Percentiles rank a stretch among this genome's conserved stretches.
Evolutionary conservation across 1,139 yeast species (phyloP).

Genomic region (Blastobotrys ciferrii): DNA sequence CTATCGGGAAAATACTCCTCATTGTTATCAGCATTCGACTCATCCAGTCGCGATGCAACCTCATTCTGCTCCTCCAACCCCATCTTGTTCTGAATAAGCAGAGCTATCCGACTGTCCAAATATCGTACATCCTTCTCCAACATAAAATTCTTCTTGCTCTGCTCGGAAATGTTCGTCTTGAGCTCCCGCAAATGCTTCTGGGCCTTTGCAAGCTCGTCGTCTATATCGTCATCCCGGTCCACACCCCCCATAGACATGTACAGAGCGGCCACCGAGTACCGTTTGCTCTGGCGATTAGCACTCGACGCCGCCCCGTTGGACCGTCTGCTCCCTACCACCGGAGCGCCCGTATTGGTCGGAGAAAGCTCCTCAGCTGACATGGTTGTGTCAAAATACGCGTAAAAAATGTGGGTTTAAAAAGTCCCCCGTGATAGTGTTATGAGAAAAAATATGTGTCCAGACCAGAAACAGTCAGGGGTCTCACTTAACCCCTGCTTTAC

Average conservation of each 20-base stretch:
- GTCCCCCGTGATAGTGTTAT: not conserved
- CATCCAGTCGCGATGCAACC: conserved; percentile 37
- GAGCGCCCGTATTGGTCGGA: conserved; percentile 1
- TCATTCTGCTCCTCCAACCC: conserved; percentile 41
- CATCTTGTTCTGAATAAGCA: conserved; percentile 43
- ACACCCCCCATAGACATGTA: conserved; percentile 41
- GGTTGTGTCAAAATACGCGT: not conserved
- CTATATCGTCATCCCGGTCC: conserved; percentile 39
- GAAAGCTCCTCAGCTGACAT: conserved; percentile 9
- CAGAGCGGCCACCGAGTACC: conserved; percentile 40
- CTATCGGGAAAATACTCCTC: conserved; percentile 33
- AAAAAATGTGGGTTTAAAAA: not conserved
- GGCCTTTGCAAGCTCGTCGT: conserved; percentile 40
- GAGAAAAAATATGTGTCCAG: not conserved
- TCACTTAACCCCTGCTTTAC: not conserved
- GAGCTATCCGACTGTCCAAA: conserved; percentile 42
- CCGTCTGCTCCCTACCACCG: conserved; percentile 11
- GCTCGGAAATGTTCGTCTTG: conserved; percentile 40
- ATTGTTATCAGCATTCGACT: conserved; percentile 16
- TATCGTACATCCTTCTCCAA: conserved; percentile 43
- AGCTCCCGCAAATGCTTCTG: conserved; percentile 38
- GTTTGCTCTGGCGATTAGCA: conserved; percentile 36
- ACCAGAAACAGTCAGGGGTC: not conserved
- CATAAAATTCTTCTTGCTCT: conserved; percentile 40
- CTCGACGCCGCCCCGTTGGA: conserved; percentile 17